Conservation (phyloP, 768 basidiomycete genomes). For the Xerocomus brunneocitrinus region DNA sequence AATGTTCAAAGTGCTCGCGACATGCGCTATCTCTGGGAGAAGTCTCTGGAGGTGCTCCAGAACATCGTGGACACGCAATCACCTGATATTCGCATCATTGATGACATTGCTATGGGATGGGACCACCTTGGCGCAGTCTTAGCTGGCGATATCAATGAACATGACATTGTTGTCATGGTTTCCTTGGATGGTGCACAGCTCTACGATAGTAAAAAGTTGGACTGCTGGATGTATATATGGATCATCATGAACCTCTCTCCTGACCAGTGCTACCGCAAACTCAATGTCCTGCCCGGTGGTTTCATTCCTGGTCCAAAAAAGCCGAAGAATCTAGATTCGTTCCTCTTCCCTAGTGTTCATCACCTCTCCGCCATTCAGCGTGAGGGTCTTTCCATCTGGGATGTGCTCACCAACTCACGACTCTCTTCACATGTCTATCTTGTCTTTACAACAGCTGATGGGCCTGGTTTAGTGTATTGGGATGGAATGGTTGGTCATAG, state of each 20-base stretch:
- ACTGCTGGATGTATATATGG: conserved; percentile 36
- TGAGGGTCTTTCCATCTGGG: background rate
- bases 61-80: too few relatives aligned
- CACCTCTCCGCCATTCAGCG: background rate
- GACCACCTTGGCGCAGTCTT: conserved; percentile 8
- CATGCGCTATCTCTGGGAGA: conserved; percentile 26
- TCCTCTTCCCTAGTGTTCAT: conserved; percentile 1
- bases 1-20: conserved; percentile 16
- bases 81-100: background rate
- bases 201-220: conserved; percentile 12
- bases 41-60: background rate
- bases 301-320: background rate
- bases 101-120: conserved; percentile 3
- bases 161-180: conserved; percentile 31
- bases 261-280: background rate
- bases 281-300: background rate
- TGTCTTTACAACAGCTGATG: conserved; percentile 23
- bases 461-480: conserved; percentile 24
- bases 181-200: conserved; percentile 42
- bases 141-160: conserved; percentile 8
- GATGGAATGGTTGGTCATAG: conserved; percentile 35
- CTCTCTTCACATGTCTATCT: background rate
- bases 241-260: conserved; percentile 23
- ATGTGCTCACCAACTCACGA: background rate
- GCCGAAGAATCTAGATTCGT: conserved; percentile 1